phyloP scores from a whole-genome alignment of 2,329 filamentous ascomycete species.

The Gliomastix tumulicola region DNA sequence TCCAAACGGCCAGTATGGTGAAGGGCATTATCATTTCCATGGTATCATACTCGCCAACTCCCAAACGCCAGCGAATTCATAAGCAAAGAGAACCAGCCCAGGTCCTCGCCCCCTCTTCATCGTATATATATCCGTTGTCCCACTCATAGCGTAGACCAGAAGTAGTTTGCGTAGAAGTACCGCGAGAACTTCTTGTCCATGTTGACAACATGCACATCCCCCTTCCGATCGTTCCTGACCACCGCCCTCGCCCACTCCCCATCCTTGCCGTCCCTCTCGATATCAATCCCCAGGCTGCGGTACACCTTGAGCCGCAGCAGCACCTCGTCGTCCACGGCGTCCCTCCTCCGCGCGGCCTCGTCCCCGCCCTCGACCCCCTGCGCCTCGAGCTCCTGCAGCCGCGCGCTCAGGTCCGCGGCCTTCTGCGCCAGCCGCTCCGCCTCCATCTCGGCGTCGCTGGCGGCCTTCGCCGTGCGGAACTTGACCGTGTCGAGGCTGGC shows the following conservation, averaged over 20 bases:
- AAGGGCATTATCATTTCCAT: no score
- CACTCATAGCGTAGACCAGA: conserved; percentile 78
- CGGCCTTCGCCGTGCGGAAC: conserved; percentile 89
- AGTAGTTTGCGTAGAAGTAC: conserved; percentile 92
- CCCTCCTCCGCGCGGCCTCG: conserved; percentile 19
- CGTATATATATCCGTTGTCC: no score
- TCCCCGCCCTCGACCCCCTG: conserved; percentile 79
- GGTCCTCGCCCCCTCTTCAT: no score
- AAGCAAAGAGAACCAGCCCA: no score
- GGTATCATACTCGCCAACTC: no score
- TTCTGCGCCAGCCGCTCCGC: conserved; percentile 83
- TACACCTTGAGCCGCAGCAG: conserved; percentile 82
- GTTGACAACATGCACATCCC: conserved; percentile 91
- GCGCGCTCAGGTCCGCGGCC: conserved; percentile 64
- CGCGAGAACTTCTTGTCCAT: conserved; percentile 87
- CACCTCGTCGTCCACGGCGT: conserved; percentile 56
- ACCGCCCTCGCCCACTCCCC: conserved; percentile 83
- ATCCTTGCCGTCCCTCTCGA: conserved; percentile 64
- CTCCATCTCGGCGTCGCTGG: conserved; percentile 85
- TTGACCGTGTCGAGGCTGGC: conserved; percentile 86
- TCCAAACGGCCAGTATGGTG: no score
- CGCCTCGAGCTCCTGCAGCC: conserved; percentile 74
- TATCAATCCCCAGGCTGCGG: conserved; percentile 81
- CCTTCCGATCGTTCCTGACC: conserved; percentile 77
- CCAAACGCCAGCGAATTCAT: no score